Conservation (phyloP, 2,329 filamentous ascomycete genomes). For the Alternaria sp. region DNA sequence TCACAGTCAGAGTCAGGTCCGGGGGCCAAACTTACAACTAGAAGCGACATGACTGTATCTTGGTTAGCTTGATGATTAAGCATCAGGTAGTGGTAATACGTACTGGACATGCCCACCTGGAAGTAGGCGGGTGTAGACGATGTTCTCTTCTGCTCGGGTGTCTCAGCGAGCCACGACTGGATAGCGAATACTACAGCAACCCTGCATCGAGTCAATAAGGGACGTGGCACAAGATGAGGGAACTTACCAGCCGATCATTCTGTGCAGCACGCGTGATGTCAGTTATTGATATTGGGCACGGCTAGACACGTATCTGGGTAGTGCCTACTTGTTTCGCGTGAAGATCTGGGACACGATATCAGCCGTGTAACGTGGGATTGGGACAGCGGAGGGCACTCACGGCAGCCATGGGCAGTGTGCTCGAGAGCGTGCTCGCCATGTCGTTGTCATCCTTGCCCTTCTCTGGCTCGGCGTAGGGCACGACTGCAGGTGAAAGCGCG, state of each 20-base stretch:
- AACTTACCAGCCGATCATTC: conserved; percentile 70
- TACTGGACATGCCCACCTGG: conserved; percentile 81
- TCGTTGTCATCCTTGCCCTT: conserved; percentile 71
- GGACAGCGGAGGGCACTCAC: conserved; percentile 56
- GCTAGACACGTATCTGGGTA: conserved; percentile 11
- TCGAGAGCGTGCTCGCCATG: conserved; percentile 74
- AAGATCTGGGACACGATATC: conserved; percentile 70
- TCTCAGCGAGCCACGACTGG: conserved; percentile 81
- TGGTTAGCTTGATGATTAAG: conserved; percentile 17
- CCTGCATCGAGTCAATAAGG: conserved; percentile 56
- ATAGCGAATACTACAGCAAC: conserved; percentile 77
- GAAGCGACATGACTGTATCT: conserved; percentile 54
- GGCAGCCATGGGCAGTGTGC: conserved; percentile 92
- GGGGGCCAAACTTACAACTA: conserved; percentile 51
- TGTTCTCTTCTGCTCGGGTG: conserved; percentile 70
- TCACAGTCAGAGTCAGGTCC: not conserved
- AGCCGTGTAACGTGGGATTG: conserved; percentile 34
- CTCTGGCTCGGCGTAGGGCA: conserved; percentile 84
- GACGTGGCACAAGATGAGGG: conserved; percentile 16
- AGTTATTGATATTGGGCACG: conserved; percentile 24
- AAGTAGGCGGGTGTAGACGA: conserved; percentile 76
- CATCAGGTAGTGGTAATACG: conserved; percentile 46
- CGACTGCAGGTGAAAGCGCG: conserved; percentile 64
- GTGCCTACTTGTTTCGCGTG: conserved; percentile 79
- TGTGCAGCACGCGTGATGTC: conserved; percentile 45